These are phyloP conservation scores for Theileria orientalis DNA, from an alignment of 169 alveolate genomes.

Conservation along the genomic window DNA sequence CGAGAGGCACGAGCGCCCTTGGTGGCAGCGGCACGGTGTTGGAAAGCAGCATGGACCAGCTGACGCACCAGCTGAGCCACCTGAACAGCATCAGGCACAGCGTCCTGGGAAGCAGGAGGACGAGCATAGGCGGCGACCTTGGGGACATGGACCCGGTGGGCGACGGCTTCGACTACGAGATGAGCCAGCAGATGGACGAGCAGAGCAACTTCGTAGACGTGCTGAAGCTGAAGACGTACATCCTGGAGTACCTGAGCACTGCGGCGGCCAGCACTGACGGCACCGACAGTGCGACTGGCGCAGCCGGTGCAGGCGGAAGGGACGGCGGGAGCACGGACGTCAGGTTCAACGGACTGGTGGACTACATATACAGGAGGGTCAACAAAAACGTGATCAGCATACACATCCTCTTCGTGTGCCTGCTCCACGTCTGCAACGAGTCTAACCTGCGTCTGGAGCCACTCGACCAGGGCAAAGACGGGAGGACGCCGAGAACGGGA, in stretches of 20 bases:
- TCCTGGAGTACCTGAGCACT: neutral
- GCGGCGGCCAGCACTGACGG: neutral
- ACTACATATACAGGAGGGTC: neutral
- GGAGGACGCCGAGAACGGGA: too few relatives aligned
- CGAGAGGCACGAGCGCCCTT: too few relatives aligned
- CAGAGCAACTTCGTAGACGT: neutral
- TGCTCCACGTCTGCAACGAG: slow-evolving; percentile 66
- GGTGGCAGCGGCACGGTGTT: too few relatives aligned
- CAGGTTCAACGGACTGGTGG: neutral
- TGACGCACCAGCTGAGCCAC: too few relatives aligned
- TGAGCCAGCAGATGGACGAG: neutral
- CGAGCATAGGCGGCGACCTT: neutral
- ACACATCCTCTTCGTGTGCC: slow-evolving; percentile 64
- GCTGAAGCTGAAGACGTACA: neutral
- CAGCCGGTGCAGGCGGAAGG: neutral
- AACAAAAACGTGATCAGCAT: slow-evolving; percentile 27
- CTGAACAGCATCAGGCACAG: neutral
- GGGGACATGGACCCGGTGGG: neutral
- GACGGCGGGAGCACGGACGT: neutral
- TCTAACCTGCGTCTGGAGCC: slow-evolving; percentile 39
- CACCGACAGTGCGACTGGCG: neutral
- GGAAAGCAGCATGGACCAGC: too few relatives aligned
- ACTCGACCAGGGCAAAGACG: neutral
- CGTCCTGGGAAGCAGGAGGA: neutral
- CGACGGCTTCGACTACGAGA: too few relatives aligned